Conservation (phyloP, 2,329 filamentous ascomycete genomes). For the Achaetomium macrosporum region DNA sequence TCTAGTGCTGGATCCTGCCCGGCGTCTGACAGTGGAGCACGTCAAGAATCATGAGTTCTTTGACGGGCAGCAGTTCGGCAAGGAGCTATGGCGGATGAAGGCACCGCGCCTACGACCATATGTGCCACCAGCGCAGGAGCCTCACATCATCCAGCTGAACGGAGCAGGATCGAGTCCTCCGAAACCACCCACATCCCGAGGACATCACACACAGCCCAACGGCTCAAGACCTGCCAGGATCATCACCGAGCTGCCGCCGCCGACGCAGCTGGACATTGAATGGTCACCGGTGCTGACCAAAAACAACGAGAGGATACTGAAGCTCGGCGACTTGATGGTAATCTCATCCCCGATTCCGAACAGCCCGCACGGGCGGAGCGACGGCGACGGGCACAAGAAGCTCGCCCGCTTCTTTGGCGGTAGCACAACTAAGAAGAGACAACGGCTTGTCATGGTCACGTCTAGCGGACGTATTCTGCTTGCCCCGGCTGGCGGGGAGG, state of each 20-base stretch:
- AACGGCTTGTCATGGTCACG: slow-evolving; percentile 90
- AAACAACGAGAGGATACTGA: slow-evolving; percentile 88
- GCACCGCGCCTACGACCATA: slow-evolving; percentile 83
- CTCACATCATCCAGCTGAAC: slow-evolving; percentile 68
- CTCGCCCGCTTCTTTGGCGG: slow-evolving; percentile 91
- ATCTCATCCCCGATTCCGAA: slow-evolving; percentile 71
- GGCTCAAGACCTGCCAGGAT: slow-evolving; percentile 65
- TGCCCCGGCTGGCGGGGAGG: slow-evolving; percentile 84
- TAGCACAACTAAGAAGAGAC: slow-evolving; percentile 84
- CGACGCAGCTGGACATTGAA: slow-evolving; percentile 93
- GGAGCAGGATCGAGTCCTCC: slow-evolving; percentile 37
- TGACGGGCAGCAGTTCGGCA: slow-evolving; percentile 77
- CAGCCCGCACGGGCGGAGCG: slow-evolving; percentile 64
- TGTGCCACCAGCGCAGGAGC: slow-evolving; percentile 67
- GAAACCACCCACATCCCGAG: slow-evolving; percentile 29
- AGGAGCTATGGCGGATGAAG: slow-evolving; percentile 80
- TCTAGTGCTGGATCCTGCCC: slow-evolving; percentile 79
- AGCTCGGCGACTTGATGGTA: slow-evolving; percentile 86
- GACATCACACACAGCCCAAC: slow-evolving; percentile 37
- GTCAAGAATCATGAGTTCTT: slow-evolving; percentile 98
- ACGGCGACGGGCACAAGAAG: slow-evolving; percentile 70
- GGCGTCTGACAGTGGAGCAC: slow-evolving; percentile 84
- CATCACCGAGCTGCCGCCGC: slow-evolving; percentile 93
- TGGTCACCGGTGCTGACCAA: slow-evolving; percentile 94
- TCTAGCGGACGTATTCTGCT: slow-evolving; percentile 85